Evolutionary conservation across 2,329 filamentous ascomycete species (phyloP), one percentile per base, ranked within the genome.

Genomic region (Fusarium sp.): DNA sequence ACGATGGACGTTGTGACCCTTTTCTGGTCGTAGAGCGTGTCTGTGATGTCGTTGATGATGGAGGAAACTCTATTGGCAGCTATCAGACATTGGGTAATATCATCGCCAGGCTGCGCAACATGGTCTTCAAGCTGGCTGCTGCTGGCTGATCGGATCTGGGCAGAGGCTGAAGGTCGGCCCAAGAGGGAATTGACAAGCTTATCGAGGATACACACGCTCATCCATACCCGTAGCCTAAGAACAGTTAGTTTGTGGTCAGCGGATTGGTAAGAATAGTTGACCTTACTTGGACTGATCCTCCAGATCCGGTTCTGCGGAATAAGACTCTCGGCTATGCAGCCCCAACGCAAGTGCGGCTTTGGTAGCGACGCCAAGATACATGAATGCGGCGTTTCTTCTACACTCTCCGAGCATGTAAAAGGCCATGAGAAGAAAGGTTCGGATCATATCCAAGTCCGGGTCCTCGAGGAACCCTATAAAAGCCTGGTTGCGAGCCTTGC

Each of bases 371-470:
- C 85, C 85, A 3, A 88, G 70, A 51, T 88, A 88, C 82, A 88
- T 86, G 49, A 86, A 88, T 0, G 85, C 85, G 0, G 84, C 79
- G 77, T 92, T 87, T 62, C 86, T 88, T 61, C 84, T 76, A 58
- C 84, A 79, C 36, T 76, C 69, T 31, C 84, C 85, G 31, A 90
- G 83, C 77, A 91, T 88, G 80, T 89, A 91, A 14, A 89, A 89
- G 8, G 86, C 90, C 76, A 92, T 90, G 74, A 92, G 63, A 4
- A 70, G 47, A 23, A 71, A 70, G 0, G 59, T 55, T 7, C 67
- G 53, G 2, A 70, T 65, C 65, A 70, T 67, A 8, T 70, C 65
- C 1, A 71, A 29, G 15, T 70, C 67, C 2, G 68, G 68, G 13
- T 70, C 68, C 23, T 71, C 63, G 0, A 70, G 68, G 19, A 70